A percentile compares a stretch with the other conserved stretches of the same genome.
Conservation (phyloP, 306 rosid species). For the Castanopsis chinensis region DNA sequence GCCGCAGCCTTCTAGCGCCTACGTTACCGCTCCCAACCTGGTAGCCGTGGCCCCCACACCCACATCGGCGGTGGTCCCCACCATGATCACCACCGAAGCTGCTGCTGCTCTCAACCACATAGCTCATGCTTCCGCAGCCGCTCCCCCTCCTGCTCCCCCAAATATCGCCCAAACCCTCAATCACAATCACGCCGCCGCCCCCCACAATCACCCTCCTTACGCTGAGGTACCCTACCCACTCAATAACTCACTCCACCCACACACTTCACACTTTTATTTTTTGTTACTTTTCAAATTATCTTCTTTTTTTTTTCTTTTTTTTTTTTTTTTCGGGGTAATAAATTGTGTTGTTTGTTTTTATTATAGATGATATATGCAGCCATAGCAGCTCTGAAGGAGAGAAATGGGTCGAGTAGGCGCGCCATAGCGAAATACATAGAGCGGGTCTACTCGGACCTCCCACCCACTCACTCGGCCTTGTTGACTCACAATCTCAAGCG, state of each 20-base stretch:
- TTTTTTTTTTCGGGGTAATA: neutral
- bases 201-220: slow-evolving; percentile 52
- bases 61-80: slow-evolving; percentile 21
- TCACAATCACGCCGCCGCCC: no score
- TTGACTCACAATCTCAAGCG: slow-evolving; percentile 74
- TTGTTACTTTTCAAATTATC: no score
- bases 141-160: neutral
- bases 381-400: slow-evolving; percentile 67
- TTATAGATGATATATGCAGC: slow-evolving; percentile 75
- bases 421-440: slow-evolving; percentile 82
- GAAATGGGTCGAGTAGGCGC: slow-evolving; percentile 71
- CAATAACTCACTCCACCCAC: no score
- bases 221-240: slow-evolving; percentile 44
- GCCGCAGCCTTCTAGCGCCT: neutral
- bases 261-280: no score
- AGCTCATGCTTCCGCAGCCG: neutral
- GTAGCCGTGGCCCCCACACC: neutral
- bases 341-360: neutral
- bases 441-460: slow-evolving; percentile 51
- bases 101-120: slow-evolving; percentile 23
- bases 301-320: neutral
- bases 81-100: neutral
- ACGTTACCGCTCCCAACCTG: no score
- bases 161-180: neutral
- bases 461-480: slow-evolving; percentile 50